Evolutionary conservation across 352 stramenopile genomes (phyloP), one percentile per base, ranked within the genome.

Genomic region (Phytophthora litchii): DNA sequence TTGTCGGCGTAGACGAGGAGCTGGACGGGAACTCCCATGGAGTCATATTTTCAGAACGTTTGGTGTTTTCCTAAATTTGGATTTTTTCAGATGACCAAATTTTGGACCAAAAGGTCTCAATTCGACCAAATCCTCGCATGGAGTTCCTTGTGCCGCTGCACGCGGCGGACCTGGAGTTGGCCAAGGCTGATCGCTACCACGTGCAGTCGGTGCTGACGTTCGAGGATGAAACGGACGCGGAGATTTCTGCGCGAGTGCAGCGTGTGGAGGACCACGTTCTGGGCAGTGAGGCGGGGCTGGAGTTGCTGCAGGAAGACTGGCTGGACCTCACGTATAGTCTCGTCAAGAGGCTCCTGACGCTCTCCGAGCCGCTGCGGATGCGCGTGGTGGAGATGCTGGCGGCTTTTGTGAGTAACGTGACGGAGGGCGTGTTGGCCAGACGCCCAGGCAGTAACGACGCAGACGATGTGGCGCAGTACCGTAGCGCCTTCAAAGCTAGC

Each of bases 71-170:
- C n/a, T n/a, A n/a, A n/a, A n/a, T n/a, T n/a, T n/a, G n/a, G n/a
- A n/a, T n/a, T n/a, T n/a, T n/a, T n/a, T n/a, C n/a, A n/a, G n/a
- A n/a, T n/a, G n/a, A n/a, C n/a, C n/a, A n/a, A n/a, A n/a, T n/a
- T n/a, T n/a, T n/a, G n/a, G n/a, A n/a, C n/a, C n/a, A n/a, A n/a
- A n/a, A n/a, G n/a, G n/a, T n/a, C n/a, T n/a, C n/a, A n/a, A n/a
- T n/a, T n/a, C n/a, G n/a, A n/a, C n/a, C n/a, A n/a, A n/a, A n/a
- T n/a, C n/a, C n/a, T n/a, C n/a, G n/a, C 25, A 88, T 84, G 68
- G 77, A 90, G 70, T 94, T 94, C 64, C 71, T 90, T 29, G 81
- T 94, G 63, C 85, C 85, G 54, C 71, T 92, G 55, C 82, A 92
- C 54, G 56, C 79, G 38, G 70, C 84, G 32, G 85, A 94, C 64